These are phyloP conservation scores for Quambalaria eucalypti DNA, from an alignment of 1,284 basidiomycete species.

Conservation along the genomic window DNA sequence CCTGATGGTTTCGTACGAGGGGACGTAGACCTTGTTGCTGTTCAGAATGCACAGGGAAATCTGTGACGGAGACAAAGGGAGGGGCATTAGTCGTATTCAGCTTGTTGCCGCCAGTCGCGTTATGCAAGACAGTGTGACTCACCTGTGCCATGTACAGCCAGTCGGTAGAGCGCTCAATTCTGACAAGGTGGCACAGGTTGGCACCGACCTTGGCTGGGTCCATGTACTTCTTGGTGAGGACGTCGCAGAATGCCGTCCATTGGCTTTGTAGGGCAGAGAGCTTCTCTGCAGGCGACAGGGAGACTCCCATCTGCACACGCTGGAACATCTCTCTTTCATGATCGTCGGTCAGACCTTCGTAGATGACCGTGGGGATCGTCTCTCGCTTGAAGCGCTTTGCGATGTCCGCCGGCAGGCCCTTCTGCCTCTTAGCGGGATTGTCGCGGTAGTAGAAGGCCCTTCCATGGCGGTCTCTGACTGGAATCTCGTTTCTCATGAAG, in stretches of 20 bases:
- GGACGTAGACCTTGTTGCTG: neutral
- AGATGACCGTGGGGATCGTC: constrained; percentile 4
- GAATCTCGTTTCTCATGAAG: constrained; percentile 17
- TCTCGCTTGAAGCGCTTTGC: neutral
- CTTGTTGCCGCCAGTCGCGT: no score
- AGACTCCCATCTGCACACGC: constrained; percentile 31
- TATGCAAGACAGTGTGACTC: no score
- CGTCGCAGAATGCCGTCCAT: neutral
- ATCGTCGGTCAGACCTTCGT: constrained; percentile 18
- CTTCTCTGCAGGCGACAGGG: constrained; percentile 29
- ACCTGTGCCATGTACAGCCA: neutral
- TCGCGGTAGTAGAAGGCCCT: neutral
- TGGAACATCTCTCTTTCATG: constrained; percentile 30
- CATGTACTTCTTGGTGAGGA: neutral
- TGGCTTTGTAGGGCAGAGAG: constrained; percentile 11
- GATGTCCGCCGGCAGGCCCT: neutral
- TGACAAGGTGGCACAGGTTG: neutral
- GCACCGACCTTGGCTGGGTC: neutral
- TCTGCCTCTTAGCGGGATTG: neutral
- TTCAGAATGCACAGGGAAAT: no score
- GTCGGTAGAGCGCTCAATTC: neutral
- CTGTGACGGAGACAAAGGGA: no score
- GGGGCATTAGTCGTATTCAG: no score
- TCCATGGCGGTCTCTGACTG: neutral
- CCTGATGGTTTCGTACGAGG: neutral